Base-by-base conservation (phyloP, 257 asterid species). In the Oldenlandia corymbosa region DNA sequence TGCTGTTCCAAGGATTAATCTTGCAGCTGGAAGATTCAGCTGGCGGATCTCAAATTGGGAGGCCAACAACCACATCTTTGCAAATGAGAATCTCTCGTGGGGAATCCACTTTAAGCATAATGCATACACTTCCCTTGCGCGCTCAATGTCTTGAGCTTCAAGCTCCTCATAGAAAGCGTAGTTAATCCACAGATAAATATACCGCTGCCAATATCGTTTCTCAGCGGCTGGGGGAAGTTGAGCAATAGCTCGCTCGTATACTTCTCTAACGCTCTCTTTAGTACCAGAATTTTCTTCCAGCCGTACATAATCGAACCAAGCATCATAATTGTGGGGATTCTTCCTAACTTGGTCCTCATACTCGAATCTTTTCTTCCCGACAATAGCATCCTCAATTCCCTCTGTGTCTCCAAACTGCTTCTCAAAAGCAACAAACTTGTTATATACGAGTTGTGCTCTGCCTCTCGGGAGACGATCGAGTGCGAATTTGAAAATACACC, bases 1-100 rank as follows among this genome's bases (percentile, higher is more conserved):
- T 5, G 83, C 83, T 24, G 65, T 63, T 56, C 83, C 83, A 64
- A 78, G 80, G 62, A 68, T 66, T 51, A 39, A 58, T 21, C 83
- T 68, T 4, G 83, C 80, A 47, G 69, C 83, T 65, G 53, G 54
- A 43, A 90, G 81, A 77, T 86, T 74, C 66, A 84, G 66, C 68
- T 87, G 96, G 24, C 97, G 91, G 48, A 93, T 83, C 75, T 93
- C 99, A 42, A 90, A 90, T 74, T 93, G 95, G 12, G 97, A 97
- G 26, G 97, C 95, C 88, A 93, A 78, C 75, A 90, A 73, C 96
- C 97, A 93, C 59, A 93, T 79, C 80, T 93, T 93, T 64, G 97
- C 95, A 75, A 85, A 87, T 5, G 99, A 84, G 67, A 87, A 90
- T 67, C 85, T 87, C 34, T 74, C 37, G 16, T 78, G 83, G 16